Conservation (phyloP, 768 basidiomycete genomes). For the Thelephora aurantiotincta region DNA sequence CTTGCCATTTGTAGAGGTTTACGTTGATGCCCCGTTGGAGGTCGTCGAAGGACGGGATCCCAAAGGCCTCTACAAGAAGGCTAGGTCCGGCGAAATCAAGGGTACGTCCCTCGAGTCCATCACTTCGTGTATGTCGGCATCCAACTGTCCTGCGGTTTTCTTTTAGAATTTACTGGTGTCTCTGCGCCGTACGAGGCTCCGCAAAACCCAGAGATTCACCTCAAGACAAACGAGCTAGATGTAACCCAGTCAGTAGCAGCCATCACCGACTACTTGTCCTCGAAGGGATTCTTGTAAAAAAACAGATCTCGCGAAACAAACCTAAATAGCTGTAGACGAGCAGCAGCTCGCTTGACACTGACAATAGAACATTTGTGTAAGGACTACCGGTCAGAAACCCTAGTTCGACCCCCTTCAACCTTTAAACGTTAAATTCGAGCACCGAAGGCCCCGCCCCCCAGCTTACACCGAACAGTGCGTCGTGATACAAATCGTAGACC, state of each 20-base stretch:
- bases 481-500: too few relatives aligned
- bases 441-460: too few relatives aligned
- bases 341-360: too few relatives aligned
- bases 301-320: not conserved
- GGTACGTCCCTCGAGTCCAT: slow-evolving; percentile 29
- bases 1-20: slow-evolving; percentile 87
- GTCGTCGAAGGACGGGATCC: slow-evolving; percentile 91
- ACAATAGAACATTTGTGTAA: too few relatives aligned
- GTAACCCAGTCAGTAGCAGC: slow-evolving; percentile 65
- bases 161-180: slow-evolving; percentile 92
- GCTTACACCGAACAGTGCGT: too few relatives aligned
- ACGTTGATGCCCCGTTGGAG: slow-evolving; percentile 78
- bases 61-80: slow-evolving; percentile 96
- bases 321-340: too few relatives aligned
- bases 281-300: slow-evolving; percentile 40
- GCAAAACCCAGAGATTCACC: slow-evolving; percentile 74
- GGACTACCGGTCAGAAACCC: too few relatives aligned
- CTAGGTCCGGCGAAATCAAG: slow-evolving; percentile 89
- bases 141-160: not conserved
- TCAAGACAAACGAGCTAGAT: slow-evolving; percentile 71
- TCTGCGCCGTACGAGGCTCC: slow-evolving; percentile 96
- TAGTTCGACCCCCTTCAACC: too few relatives aligned
- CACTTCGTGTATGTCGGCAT: not conserved
- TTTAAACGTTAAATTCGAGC: too few relatives aligned
- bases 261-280: slow-evolving; percentile 67